phyloP scores from a whole-genome alignment of 768 basidiomycete species.

The Russula sp. region DNA sequence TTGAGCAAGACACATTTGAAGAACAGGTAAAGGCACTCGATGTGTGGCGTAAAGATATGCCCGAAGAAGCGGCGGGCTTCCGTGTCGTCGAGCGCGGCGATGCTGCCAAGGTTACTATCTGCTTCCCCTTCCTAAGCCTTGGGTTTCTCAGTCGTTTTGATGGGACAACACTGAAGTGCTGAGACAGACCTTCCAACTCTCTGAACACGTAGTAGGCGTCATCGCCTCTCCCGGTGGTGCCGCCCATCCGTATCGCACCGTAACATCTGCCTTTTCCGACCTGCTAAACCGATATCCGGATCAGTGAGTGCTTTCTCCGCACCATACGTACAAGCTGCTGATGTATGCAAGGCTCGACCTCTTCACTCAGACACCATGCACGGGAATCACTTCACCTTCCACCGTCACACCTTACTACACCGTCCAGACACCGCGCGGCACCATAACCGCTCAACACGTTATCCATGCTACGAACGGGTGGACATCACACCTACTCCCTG shows the following conservation, averaged over 20 bases:
- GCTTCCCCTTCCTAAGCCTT: too few species aligned
- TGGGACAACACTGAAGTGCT: background rate
- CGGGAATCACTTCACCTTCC: conserved; percentile 35
- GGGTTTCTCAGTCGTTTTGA: background rate
- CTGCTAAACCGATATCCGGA: conserved; percentile 44
- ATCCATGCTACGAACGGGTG: conserved; percentile 86
- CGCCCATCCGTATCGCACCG: conserved; percentile 61
- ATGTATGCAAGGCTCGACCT: conserved; percentile 47
- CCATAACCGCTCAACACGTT: conserved; percentile 50
- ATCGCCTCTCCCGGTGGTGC: conserved; percentile 52
- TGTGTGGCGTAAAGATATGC: conserved; percentile 43
- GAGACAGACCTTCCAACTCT: conserved; percentile 44
- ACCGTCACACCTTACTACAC: conserved; percentile 35
- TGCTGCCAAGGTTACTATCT: conserved; percentile 30
- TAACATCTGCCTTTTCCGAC: conserved; percentile 50
- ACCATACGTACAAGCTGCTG: background rate
- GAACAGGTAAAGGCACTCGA: conserved; percentile 39
- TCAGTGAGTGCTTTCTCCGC: conserved; percentile 31
- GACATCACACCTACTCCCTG: conserved; percentile 60
- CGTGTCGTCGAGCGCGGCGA: conserved; percentile 28
- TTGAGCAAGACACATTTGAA: conserved; percentile 35
- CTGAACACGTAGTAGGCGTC: conserved; percentile 40
- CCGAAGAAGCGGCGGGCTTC: conserved; percentile 35
- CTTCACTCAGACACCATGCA: conserved; percentile 56
- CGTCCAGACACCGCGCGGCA: conserved; percentile 56